Evolutionary conservation across 2,329 filamentous ascomycete genomes (phyloP).

Genomic region (Claviceps arundinis): DNA sequence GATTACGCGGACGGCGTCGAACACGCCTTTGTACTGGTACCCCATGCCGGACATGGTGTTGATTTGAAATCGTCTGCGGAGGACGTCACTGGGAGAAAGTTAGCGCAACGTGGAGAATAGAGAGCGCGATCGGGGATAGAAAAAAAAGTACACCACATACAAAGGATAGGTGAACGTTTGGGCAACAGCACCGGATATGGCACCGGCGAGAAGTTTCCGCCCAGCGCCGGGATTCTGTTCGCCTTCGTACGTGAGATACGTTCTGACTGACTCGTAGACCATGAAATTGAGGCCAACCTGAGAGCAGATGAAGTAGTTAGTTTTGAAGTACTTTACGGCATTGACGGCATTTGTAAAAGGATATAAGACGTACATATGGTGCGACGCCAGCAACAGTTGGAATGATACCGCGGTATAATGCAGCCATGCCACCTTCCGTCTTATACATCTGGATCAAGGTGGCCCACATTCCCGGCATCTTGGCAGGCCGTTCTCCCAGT

Average conservation of each 20-base stretch:
- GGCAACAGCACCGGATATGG: conserved; percentile 88
- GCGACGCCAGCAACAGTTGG: conserved; percentile 92
- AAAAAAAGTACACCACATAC: conserved; percentile 39
- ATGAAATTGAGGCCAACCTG: conserved; percentile 95
- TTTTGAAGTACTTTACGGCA: not conserved
- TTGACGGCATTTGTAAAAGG: not conserved
- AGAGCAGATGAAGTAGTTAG: conserved; percentile 9
- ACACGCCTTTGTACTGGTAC: conserved; percentile 81
- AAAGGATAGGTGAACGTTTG: conserved; percentile 98
- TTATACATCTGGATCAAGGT: conserved; percentile 78
- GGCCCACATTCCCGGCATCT: conserved; percentile 83
- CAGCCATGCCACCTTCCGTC: conserved; percentile 71
- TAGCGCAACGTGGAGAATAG: conserved; percentile 8
- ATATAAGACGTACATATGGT: conserved; percentile 54
- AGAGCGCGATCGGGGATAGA: not conserved
- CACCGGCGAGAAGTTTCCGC: conserved; percentile 79
- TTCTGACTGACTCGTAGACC: conserved; percentile 84
- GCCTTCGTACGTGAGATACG: conserved; percentile 74
- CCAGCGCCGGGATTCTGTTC: conserved; percentile 66
- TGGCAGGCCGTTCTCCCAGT: conserved; percentile 48
- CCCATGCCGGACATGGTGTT: conserved; percentile 99
- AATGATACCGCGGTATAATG: conserved; percentile 87
- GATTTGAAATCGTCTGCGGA: conserved; percentile 90
- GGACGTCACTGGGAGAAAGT: conserved; percentile 53
- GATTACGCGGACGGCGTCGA: conserved; percentile 73